phyloP scores from a whole-genome alignment of 2,329 filamentous ascomycete species.

The Claviceps monticola region DNA sequence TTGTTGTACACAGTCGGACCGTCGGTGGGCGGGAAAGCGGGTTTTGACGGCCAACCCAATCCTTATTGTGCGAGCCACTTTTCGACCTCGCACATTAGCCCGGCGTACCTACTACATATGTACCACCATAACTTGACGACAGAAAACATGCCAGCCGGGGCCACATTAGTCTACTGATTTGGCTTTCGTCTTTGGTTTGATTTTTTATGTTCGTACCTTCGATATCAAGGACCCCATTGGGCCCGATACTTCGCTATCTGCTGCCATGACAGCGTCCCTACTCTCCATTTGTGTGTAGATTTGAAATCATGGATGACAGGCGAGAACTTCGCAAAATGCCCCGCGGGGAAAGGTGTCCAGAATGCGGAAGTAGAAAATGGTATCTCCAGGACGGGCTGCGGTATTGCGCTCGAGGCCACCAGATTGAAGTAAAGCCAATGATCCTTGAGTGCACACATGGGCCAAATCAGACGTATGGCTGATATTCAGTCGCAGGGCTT shows the following conservation, averaged over 20 bases:
- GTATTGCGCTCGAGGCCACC: constrained; percentile 71
- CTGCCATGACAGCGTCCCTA: not conserved
- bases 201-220: not conserved
- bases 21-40: not conserved
- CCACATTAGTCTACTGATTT: not conserved
- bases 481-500: constrained; percentile 27
- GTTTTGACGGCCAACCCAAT: not conserved
- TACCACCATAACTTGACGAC: not conserved
- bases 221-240: not conserved
- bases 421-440: constrained; percentile 48
- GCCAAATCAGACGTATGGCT: not conserved
- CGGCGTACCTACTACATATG: not conserved
- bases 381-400: constrained; percentile 62
- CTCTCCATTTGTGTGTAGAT: no score
- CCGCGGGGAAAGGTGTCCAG: constrained; percentile 39
- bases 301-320: constrained; percentile 23
- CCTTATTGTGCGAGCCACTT: not conserved
- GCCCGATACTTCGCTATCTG: not conserved
- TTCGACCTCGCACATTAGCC: not conserved
- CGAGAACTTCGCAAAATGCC: constrained; percentile 36
- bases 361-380: constrained; percentile 59
- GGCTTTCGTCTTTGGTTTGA: not conserved
- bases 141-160: not conserved
- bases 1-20: not conserved
- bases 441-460: not conserved